Conservation (phyloP, 805 yeast genomes). For the Metschnikowia amazonensis region DNA sequence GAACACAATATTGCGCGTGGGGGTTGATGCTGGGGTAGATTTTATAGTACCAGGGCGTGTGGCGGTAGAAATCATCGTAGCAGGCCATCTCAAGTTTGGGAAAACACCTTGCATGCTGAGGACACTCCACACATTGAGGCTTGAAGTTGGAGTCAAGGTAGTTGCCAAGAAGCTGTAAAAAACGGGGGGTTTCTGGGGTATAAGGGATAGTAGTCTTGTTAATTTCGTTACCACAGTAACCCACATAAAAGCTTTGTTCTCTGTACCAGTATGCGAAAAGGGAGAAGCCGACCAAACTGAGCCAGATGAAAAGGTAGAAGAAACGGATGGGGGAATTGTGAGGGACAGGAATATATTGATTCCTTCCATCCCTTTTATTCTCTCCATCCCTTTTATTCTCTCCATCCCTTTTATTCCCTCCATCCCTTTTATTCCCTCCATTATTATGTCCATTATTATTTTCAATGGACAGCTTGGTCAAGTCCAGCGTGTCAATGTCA, state of each 20-base stretch:
- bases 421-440: too few species aligned
- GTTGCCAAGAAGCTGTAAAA: slow-evolving; percentile 38
- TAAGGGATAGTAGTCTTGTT: slow-evolving; percentile 39
- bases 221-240: slow-evolving; percentile 71
- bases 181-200: slow-evolving; percentile 23
- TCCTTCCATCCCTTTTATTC: too few species aligned
- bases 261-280: slow-evolving; percentile 57
- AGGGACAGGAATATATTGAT: too few species aligned
- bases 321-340: slow-evolving; percentile 1
- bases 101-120: slow-evolving; percentile 74
- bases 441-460: neutral
- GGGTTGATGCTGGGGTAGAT: slow-evolving; percentile 61
- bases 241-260: slow-evolving; percentile 57
- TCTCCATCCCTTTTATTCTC: too few species aligned
- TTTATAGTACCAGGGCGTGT: slow-evolving; percentile 51
- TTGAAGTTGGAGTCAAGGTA: slow-evolving; percentile 42
- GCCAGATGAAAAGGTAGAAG: slow-evolving; percentile 25
- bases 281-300: slow-evolving; percentile 34
- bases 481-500: neutral
- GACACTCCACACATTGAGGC: slow-evolving; percentile 75
- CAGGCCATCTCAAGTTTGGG: slow-evolving; percentile 60
- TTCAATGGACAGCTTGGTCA: neutral
- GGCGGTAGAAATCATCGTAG: slow-evolving; percentile 57
- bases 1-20: slow-evolving; percentile 50
- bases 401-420: too few species aligned